These are phyloP conservation scores for Diaporthe sp. DNA, from an alignment of 2,329 filamentous ascomycete genomes.

Conservation along the genomic window DNA sequence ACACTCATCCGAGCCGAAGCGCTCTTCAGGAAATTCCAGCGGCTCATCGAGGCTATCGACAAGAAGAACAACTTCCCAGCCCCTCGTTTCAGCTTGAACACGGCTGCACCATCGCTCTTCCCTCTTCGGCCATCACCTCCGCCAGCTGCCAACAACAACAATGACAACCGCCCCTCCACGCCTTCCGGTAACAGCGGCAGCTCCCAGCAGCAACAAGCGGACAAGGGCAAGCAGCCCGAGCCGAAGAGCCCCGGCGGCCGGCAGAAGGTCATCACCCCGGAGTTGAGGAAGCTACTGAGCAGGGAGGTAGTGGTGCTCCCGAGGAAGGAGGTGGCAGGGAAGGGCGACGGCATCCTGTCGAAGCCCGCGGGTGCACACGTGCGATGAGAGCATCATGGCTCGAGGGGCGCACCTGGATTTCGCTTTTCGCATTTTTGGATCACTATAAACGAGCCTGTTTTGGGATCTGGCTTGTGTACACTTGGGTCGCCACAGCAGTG, in stretches of 20 bases:
- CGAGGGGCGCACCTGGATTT: not conserved
- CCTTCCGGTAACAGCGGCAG: constrained; percentile 33
- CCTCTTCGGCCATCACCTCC: not conserved
- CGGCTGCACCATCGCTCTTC: constrained; percentile 5
- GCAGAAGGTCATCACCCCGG: constrained; percentile 68
- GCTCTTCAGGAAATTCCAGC: constrained; percentile 89
- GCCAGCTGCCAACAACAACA: not conserved
- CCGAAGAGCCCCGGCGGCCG: constrained; percentile 43
- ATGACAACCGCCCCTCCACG: constrained; percentile 36
- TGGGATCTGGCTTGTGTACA: constrained; percentile 12
- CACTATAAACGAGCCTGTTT: not conserved
- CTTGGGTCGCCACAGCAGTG: not conserved
- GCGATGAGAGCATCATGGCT: not conserved
- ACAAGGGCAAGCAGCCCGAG: constrained; percentile 40
- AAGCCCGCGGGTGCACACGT: constrained; percentile 17
- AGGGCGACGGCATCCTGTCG: constrained; percentile 45
- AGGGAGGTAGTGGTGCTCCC: constrained; percentile 61
- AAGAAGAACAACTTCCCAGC: constrained; percentile 89
- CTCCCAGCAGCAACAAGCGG: constrained; percentile 2
- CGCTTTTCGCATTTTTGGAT: not conserved
- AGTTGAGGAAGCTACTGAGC: constrained; percentile 68
- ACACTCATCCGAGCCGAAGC: constrained; percentile 90
- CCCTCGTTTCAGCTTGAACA: constrained; percentile 54
- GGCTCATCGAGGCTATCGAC: constrained; percentile 91
- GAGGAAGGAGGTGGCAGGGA: constrained; percentile 47